Evolutionary conservation across 1,284 basidiomycete genomes (phyloP).

Genomic region (Grifola frondosa): DNA sequence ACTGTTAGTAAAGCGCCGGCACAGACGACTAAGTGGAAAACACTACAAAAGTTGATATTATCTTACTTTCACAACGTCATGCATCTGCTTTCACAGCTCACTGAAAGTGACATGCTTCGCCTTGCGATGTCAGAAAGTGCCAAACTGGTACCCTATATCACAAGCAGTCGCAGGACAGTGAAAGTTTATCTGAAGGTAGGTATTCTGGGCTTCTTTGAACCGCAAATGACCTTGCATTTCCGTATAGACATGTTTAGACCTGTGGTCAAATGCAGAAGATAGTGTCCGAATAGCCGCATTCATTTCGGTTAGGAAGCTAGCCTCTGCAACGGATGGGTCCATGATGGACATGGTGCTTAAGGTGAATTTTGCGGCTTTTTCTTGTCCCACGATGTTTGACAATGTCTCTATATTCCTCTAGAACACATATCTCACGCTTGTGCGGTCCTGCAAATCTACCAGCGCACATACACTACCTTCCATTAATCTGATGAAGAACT

Average conservation of each 20-base stretch:
- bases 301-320: slow-evolving; percentile 82
- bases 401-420: slow-evolving; percentile 30
- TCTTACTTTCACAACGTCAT: slow-evolving; percentile 88
- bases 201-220: slow-evolving; percentile 3
- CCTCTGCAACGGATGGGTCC: slow-evolving; percentile 77
- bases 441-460: slow-evolving; percentile 83
- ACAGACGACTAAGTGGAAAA: slow-evolving; percentile 72
- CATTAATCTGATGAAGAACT: slow-evolving; percentile 98
- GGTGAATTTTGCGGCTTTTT: slow-evolving; percentile 42
- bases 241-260: slow-evolving; percentile 69
- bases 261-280: slow-evolving; percentile 86
- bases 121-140: slow-evolving; percentile 80
- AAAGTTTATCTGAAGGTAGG: slow-evolving; percentile 83
- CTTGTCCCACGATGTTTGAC: slow-evolving; percentile 6
- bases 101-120: slow-evolving; percentile 66
- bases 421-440: slow-evolving; percentile 84
- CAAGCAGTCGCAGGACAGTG: slow-evolving; percentile 79
- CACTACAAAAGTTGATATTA: slow-evolving; percentile 86
- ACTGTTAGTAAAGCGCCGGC: slow-evolving; percentile 69
- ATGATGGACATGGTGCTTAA: slow-evolving; percentile 87
- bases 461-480: slow-evolving; percentile 87
- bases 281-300: slow-evolving; percentile 86
- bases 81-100: slow-evolving; percentile 77
- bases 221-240: not conserved
- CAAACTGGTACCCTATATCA: slow-evolving; percentile 85